These are phyloP conservation scores for Piloderma croceum DNA, from an alignment of 768 basidiomycete genomes.

Conservation along the genomic window DNA sequence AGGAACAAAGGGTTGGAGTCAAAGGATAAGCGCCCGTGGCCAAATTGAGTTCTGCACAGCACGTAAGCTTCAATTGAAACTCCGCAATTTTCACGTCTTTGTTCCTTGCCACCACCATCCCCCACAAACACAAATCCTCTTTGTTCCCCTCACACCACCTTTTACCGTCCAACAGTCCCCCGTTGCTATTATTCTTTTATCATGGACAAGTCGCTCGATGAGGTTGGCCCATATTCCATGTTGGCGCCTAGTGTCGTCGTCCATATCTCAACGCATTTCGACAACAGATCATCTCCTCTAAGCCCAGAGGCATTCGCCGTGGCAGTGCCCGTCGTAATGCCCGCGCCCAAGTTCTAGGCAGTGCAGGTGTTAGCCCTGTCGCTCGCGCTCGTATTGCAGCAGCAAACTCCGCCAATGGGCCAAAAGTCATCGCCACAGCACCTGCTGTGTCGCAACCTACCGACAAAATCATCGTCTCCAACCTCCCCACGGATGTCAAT, in stretches of 20 bases:
- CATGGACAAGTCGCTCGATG: conserved; percentile 85
- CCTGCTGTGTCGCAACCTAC: conserved; percentile 34
- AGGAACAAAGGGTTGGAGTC: too few species aligned
- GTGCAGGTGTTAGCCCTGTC: conserved; percentile 37
- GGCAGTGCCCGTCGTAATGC: conserved; percentile 42
- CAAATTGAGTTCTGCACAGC: too few species aligned
- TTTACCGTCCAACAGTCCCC: conserved; percentile 9
- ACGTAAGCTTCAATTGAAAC: too few species aligned
- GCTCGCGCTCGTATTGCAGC: conserved; percentile 49
- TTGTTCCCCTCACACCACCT: conserved; percentile 14
- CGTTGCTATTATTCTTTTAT: conserved; percentile 20
- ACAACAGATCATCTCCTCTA: conserved; percentile 60
- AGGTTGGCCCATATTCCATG: conserved; percentile 40
- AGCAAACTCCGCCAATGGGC: conserved; percentile 27
- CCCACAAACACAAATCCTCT: conserved; percentile 23
- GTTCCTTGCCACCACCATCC: conserved; percentile 22
- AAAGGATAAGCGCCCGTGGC: too few species aligned
- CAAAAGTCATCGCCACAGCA: conserved; percentile 35
- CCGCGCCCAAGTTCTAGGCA: conserved; percentile 58
- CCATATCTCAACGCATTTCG: conserved; percentile 11
- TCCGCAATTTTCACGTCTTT: too few species aligned
- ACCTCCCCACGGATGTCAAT: conserved; percentile 89
- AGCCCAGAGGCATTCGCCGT: conserved; percentile 41
- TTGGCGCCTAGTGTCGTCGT: conserved; percentile 20
- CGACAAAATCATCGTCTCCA: conserved; percentile 89